Evolutionary conservation across 768 basidiomycete species (phyloP), one percentile per base, ranked within the genome.

Genomic region (Mycena kentingensis): DNA sequence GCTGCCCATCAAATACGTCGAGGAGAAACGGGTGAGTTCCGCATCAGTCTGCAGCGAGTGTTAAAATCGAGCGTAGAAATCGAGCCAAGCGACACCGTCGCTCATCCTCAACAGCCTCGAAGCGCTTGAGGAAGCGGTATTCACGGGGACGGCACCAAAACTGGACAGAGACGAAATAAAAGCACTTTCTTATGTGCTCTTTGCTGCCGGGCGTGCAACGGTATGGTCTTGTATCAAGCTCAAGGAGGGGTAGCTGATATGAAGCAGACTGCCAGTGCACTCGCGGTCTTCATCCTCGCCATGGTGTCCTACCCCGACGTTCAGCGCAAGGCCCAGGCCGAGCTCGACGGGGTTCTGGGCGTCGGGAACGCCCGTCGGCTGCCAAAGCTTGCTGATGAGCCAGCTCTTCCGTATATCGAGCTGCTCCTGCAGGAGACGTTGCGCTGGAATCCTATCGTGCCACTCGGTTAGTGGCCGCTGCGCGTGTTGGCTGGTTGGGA

Each of bases 241-340:
- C 42, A 18, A 26, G 37, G 48, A 22, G n/a, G 28, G 22, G 49
- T 50, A 29, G 31, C 46, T 27, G n/a, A 25, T 1, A 48, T 37
- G 19, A 16, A n/a, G n/a, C 18, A 65, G 64, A 63, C 60, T 13
- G 28, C 49, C 16, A 54, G 60, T 21, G 52, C 55, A 10, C 22
- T 63, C 22, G 24, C 60, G 13, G 55, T 57, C 21, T 71, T 71
- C 54, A 18, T 72, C 10, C 52, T 69, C 11, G 67, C 68, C 5
- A 68, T 70, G 70, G 54, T 67, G 2, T 55, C 67, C 15, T 56
- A 67, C 43, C 70, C 71, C 2, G 64, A 69, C 27, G 57, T 44
- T n/a, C 69, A 70, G 46, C 29, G 21, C 26, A 63, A 58, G 44
- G 69, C 66, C 10, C 70, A 67, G 38, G 57, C 56, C 29, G 71